Percentiles rank a stretch among this genome's conserved stretches.
phyloP scores from a whole-genome alignment of 345 rosid genomes.

The Nasturtium officinale region DNA sequence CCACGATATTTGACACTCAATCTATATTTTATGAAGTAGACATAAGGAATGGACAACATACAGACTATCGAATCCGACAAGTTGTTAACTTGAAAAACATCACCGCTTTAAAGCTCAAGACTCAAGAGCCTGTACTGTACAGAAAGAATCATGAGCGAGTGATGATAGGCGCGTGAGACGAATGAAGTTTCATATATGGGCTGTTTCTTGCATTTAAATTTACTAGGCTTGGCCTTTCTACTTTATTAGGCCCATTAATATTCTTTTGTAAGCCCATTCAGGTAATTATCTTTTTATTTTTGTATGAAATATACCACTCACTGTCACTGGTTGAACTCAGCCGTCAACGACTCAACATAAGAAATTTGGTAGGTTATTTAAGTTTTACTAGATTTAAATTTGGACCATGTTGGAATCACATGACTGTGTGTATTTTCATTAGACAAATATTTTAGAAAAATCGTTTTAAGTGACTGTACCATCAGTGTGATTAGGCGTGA shows the following conservation, averaged over 20 bases:
- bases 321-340: too few species aligned
- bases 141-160: neutral
- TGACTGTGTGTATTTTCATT: neutral
- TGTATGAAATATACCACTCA: too few species aligned
- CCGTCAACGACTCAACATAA: neutral
- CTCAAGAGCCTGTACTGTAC: too few species aligned
- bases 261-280: neutral
- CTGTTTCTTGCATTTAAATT: conserved; percentile 11
- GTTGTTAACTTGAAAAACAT: conserved; percentile 16
- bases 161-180: neutral
- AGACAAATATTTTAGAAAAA: neutral
- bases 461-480: neutral
- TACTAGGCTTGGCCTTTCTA: neutral
- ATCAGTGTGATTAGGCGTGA: neutral
- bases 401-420: neutral
- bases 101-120: conserved; percentile 8
- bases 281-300: neutral
- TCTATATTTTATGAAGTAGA: neutral
- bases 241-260: neutral
- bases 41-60: neutral
- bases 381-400: too few species aligned
- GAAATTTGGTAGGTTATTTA: neutral
- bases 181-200: conserved; percentile 1
- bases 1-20: neutral
- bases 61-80: neutral